phyloP scores from a whole-genome alignment of 2,329 filamentous ascomycete species.

The Chaetomium strumarium region DNA sequence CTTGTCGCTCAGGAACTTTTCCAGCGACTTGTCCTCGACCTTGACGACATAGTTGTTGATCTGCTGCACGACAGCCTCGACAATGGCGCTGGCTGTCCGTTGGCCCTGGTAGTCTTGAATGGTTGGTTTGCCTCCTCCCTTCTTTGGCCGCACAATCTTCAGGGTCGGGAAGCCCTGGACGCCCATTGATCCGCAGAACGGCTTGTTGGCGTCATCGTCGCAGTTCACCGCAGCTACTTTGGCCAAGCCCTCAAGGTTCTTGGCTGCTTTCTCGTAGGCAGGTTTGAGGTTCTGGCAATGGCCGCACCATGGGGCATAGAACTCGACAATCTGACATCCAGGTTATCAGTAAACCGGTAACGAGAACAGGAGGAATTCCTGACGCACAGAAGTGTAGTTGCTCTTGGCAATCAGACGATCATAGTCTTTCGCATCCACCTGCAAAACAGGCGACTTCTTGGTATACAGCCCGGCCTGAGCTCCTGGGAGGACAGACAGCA shows the following conservation, averaged over 20 bases:
- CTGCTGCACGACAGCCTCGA: conserved; percentile 75
- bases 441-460: conserved; percentile 81
- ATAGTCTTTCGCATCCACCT: conserved; percentile 73
- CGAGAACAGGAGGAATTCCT: not conserved
- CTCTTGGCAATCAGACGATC: conserved; percentile 78
- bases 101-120: conserved; percentile 89
- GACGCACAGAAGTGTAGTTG: conserved; percentile 80
- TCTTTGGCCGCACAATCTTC: conserved; percentile 84
- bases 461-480: conserved; percentile 71
- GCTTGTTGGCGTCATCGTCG: conserved; percentile 89
- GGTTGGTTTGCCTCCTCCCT: conserved; percentile 63
- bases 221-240: conserved; percentile 95
- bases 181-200: conserved; percentile 76
- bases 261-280: conserved; percentile 89
- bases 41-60: conserved; percentile 89
- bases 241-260: conserved; percentile 81
- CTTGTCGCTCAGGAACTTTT: conserved; percentile 63
- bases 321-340: conserved; percentile 57
- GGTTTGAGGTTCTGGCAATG: conserved; percentile 96
- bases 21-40: conserved; percentile 72
- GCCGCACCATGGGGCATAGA: conserved; percentile 97
- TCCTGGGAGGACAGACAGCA: conserved; percentile 60
- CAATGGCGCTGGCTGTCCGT: conserved; percentile 78
- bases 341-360: not conserved
- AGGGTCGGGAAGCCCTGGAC: conserved; percentile 93